A percentile compares a stretch with the other conserved stretches of the same genome.
Conservation (phyloP, 2,329 filamentous ascomycete species). For the Aspergillus hortae region DNA sequence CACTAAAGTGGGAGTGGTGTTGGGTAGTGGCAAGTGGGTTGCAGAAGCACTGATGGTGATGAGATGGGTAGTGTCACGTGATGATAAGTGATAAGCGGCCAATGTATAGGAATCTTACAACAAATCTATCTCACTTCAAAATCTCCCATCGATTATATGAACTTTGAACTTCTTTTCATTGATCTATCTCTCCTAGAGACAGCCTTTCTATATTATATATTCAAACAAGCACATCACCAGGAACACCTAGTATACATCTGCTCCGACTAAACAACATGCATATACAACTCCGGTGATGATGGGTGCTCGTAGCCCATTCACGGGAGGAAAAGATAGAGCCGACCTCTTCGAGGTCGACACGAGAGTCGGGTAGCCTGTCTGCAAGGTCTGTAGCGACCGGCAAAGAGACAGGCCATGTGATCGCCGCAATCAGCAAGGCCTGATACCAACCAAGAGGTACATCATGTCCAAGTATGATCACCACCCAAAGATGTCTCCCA, state of each 20-base stretch:
- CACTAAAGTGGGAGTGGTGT: too few relatives aligned
- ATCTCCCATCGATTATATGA: neutral
- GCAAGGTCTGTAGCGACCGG: neutral
- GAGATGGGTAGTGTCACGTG: too few relatives aligned
- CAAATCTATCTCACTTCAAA: too few relatives aligned
- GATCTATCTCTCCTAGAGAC: neutral
- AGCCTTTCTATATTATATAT: neutral
- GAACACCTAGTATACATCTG: neutral
- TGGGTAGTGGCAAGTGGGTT: too few relatives aligned
- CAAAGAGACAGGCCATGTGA: neutral
- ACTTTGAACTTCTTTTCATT: neutral
- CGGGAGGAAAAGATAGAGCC: neutral
- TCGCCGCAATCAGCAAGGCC: neutral
- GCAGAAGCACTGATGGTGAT: too few relatives aligned
- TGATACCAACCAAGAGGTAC: neutral
- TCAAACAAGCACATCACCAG: neutral
- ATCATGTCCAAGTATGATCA: conserved; percentile 25
- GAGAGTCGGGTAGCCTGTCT: neutral
- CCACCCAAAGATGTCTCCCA: conserved; percentile 88
- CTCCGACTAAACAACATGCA: neutral
- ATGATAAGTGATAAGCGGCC: too few relatives aligned
- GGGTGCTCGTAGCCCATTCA: neutral
- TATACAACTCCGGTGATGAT: neutral
- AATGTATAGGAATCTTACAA: too few relatives aligned
- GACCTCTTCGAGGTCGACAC: neutral